Evolutionary conservation across 2,329 filamentous ascomycete genomes (phyloP), one percentile per base, ranked within the genome.

Genomic region (Teratosphaeria viscida): DNA sequence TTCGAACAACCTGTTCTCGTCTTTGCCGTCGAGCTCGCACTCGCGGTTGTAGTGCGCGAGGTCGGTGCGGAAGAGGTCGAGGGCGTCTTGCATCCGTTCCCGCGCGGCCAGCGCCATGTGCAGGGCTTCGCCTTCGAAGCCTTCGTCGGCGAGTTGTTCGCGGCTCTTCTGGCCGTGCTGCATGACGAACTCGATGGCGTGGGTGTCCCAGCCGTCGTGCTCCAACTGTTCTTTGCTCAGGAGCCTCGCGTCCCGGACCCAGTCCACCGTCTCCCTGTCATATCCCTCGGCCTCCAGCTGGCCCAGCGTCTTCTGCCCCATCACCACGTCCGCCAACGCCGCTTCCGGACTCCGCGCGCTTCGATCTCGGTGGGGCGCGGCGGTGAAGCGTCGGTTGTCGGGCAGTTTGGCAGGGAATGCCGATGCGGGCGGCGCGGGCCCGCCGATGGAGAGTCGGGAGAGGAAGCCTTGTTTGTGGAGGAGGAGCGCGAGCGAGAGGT

Each of bases 401-500:
- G 65, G 63, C 32, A 65, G 61, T 52, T 65, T 66, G 39, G 67
- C 60, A 43, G 68, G 69, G 54, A 72, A 72, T 56, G 65, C 66
- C 34, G 69, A 68, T 23, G 68, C 67, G 29, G 82, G 82, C 32
- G 85, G 85, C 56, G 76, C 76, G 5, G 82, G 78, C 0, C 88
- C 88, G 66, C 79, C 85, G 63, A 91, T 88, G 65, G 89, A 88
- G 61, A 96, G 87, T 66, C 85, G 84, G 57, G 87, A 87, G 67
- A 96, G 77, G 78, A 92, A 91, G 66, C 92, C 92, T 60, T 87
- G 82, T 65, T 88, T 86, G 76, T 95, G 90, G 53, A 96, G 81
- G 43, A 88, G 87, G 23, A 94, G 82, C 57, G 85, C 81, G 16
- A 96, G 79, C 53, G 78, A 79, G 63, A 95, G 85, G 78, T 94